Base-by-base conservation (phyloP, 352 stramenopile genomes). In the Phytophthora melonis region DNA sequence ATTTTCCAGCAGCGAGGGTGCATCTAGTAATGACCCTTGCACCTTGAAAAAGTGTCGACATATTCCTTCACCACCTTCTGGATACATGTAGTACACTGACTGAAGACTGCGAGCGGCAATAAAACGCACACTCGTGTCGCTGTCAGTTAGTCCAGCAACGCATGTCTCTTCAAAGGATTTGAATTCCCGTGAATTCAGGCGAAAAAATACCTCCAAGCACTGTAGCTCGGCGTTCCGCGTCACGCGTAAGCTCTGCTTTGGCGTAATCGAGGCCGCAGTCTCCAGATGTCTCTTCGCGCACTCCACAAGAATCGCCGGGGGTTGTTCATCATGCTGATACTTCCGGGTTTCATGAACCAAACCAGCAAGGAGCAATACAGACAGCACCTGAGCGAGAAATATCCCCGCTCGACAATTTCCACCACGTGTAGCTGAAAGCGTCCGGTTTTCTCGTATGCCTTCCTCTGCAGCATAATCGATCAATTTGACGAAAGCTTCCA, bases 81-180 rank as follows among this genome's bases (percentile, higher is more conserved):
- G 85, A 68, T 92, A 95, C 88, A 95, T 97, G 63, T 84, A 92
- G 60, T 90, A 91, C 19, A 95, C 27, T 5, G 88, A 88, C 61
- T 94, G 88, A 45, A 93, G 78, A 14, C 81, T 70, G 49, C 66
- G 70, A 10, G 84, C 76, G 7, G 87, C 80, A 7, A 78, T 63
- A 6, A 83, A 55, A 23, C 90, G 90, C 5, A 97, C 90, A 27
- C 66, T 72, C 11, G 85, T 67, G 43, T 91, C 88, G 3, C 63
- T 57, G 50, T 97, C 89, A 9, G 80, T 72, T 4, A 95, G 53
- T 10, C 75, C 72, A 39, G 67, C 23, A 41, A 93, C 81, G 6
- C 79, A 81, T 9, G 58, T 57, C 49, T 91, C 84, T 14, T 89
- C 75, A 61, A 94, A 95, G 9, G 69, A 59, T 1, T 23, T 72